Conservation (phyloP, 169 alveolate genomes). For the Blepharisma undulans region DNA sequence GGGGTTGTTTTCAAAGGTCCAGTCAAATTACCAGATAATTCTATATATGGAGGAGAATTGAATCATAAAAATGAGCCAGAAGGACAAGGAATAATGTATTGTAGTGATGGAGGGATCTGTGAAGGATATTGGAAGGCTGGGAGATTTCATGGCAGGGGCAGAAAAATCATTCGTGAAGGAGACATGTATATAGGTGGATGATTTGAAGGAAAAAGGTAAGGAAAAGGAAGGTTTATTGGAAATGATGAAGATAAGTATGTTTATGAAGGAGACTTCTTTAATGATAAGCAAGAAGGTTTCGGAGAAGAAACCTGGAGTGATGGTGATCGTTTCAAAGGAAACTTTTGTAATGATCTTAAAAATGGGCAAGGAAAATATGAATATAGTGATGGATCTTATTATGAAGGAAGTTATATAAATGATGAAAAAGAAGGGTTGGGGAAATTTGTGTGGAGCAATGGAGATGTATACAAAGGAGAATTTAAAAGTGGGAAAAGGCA, state of each 20-base stretch:
- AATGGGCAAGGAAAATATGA: background rate
- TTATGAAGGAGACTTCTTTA: constrained; percentile 47
- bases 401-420: background rate
- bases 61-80: background rate
- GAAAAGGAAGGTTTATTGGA: constrained; percentile 61
- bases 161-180: constrained; percentile 59
- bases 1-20: too few species aligned
- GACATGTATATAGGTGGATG: constrained; percentile 55
- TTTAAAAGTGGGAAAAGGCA: background rate
- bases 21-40: background rate
- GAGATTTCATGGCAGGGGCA: constrained; percentile 56
- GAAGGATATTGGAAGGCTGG: background rate
- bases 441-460: background rate
- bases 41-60: constrained; percentile 22
- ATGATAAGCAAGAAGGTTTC: constrained; percentile 57
- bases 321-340: constrained; percentile 51
- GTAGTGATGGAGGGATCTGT: background rate
- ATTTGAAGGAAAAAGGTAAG: constrained; percentile 64
- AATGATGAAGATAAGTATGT: constrained; percentile 51
- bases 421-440: background rate
- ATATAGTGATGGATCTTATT: background rate
- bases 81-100: background rate
- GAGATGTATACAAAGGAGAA: background rate
- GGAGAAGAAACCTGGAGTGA: constrained; percentile 60
- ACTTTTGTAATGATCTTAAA: too few species aligned